phyloP scores from a whole-genome alignment of 2,329 filamentous ascomycete species.

The Claviceps spartinae region DNA sequence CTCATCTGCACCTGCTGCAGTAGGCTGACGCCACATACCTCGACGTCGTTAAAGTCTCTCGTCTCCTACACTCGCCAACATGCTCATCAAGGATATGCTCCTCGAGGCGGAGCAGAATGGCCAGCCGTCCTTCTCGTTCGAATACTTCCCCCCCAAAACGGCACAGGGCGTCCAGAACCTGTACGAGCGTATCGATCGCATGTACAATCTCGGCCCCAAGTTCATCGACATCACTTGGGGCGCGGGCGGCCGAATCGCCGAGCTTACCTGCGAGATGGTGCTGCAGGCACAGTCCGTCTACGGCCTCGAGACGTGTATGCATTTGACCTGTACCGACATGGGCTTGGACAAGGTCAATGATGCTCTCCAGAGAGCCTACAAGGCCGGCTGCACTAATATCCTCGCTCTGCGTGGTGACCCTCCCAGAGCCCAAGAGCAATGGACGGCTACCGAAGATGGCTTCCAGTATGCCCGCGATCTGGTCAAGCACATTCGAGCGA shows the following conservation, averaged over 20 bases:
- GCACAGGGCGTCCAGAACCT: conserved; percentile 96
- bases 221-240: conserved; percentile 99
- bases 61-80: conserved; percentile 31
- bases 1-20: too few relatives aligned
- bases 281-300: conserved; percentile 89
- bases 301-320: conserved; percentile 97
- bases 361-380: conserved; percentile 77
- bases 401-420: conserved; percentile 87
- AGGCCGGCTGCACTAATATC: conserved; percentile 94
- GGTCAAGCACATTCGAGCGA: conserved; percentile 66
- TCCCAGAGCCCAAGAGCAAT: conserved; percentile 83
- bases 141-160: conserved; percentile 98
- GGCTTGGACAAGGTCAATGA: conserved; percentile 81
- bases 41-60: not conserved
- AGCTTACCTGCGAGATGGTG: conserved; percentile 96
- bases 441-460: conserved; percentile 73
- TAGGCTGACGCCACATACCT: too few relatives aligned
- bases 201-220: conserved; percentile 85
- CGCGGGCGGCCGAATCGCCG: conserved; percentile 78
- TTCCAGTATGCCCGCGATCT: conserved; percentile 91
- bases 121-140: conserved; percentile 90
- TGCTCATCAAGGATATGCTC: conserved; percentile 95
- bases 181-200: conserved; percentile 98
- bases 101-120: conserved; percentile 64
- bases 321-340: conserved; percentile 98